Conservation (phyloP, 2,329 filamentous ascomycete species). For the Neopestalotiopsis clavispora region DNA sequence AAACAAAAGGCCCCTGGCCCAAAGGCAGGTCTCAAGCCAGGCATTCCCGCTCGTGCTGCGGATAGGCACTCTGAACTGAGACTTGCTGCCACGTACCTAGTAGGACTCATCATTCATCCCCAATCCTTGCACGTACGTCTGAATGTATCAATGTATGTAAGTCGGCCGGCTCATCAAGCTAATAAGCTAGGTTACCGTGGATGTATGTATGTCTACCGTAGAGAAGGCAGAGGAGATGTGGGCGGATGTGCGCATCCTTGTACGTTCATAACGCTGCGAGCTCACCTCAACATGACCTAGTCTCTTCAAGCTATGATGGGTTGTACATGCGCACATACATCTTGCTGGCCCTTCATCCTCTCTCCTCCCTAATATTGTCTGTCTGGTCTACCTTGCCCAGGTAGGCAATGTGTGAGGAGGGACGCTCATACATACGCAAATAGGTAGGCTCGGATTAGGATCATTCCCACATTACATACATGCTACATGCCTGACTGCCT, state of each 20-base stretch:
- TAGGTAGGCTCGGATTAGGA: too few species aligned
- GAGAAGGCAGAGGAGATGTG: too few species aligned
- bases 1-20: background rate
- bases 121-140: conserved; percentile 1
- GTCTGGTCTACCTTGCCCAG: background rate
- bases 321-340: background rate
- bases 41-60: background rate
- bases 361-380: background rate
- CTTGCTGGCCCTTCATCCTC: background rate
- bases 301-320: background rate
- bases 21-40: background rate
- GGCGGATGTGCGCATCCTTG: too few species aligned
- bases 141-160: background rate
- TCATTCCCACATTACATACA: background rate
- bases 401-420: too few species aligned
- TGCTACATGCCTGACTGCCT: background rate
- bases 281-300: too few species aligned
- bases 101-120: background rate
- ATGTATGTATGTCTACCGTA: background rate
- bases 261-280: too few species aligned
- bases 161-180: background rate
- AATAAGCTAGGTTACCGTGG: background rate
- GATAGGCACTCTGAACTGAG: conserved; percentile 1
- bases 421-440: too few species aligned
- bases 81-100: background rate